Base-by-base conservation (phyloP, 441 rosid species). In the Bocquillonia castaneifolia region DNA sequence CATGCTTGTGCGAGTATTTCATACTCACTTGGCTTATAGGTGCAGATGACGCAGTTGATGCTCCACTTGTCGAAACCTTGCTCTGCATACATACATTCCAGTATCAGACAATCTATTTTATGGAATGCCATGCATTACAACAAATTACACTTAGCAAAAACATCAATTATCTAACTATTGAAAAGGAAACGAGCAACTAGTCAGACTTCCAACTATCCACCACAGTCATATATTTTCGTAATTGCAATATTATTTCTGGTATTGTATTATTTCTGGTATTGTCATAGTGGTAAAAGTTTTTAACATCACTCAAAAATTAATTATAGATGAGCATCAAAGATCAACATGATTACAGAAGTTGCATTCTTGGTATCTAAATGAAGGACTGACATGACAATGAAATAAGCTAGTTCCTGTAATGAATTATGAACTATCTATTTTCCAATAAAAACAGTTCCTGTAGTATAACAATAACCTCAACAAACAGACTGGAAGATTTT, bases 41-140 rank as follows among this genome's bases (percentile, higher is more conserved):
- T 45, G 84, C 60, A 36, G 84, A 76, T 32, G 89, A 61, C 23
- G 87, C 76, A 56, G 84, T 70, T 69, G 96, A 83, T 45, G 82
- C 78, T 37, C 85, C 86, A 10, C 81, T 79, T 37, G 91, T 59
- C 47, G 91, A 60, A 76, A 64, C 82, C 83, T 89, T 87, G 58
- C 69, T 79, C 96, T 89, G 73, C 72, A 66, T 55, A 59, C 31
- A 53, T 52, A 68, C 52, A 66, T 80, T 28, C 29, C 65, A 23
- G 50, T 32, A 64, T 22, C 39, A 61, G 36, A 63, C 59, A 22
- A 29, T 25, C n/a, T 15, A 55, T 17, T 66, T 37, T 39, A 23
- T 17, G 54, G 25, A 53, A 26, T 3, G 10, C 9, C 40, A 37
- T 8, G 10, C 28, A 20, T 32, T 13, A 48, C 3, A 51, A 44